Evolutionary conservation across 352 stramenopile species (phyloP).

Genomic region (Phytophthora fragariae): DNA sequence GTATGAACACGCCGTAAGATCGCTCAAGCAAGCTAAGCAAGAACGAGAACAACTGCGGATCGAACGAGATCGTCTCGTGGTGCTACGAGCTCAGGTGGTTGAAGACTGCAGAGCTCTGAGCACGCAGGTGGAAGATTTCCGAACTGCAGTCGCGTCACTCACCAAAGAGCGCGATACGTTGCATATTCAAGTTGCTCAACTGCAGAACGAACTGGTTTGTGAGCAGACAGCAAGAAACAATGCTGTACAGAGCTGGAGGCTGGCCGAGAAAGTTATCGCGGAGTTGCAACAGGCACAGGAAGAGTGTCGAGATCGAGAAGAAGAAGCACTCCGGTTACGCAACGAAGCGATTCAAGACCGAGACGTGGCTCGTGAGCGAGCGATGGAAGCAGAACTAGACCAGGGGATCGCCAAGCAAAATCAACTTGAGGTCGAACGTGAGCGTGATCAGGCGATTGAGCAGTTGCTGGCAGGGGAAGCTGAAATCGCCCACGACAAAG

Average conservation of each 20-base stretch:
- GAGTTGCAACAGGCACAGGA: constrained; percentile 53
- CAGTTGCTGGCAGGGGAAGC: constrained; percentile 43
- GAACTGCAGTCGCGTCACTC: constrained; percentile 10
- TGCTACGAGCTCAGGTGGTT: constrained; percentile 27
- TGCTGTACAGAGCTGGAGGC: constrained; percentile 58
- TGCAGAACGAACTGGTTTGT: constrained; percentile 37
- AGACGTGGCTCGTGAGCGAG: constrained; percentile 48
- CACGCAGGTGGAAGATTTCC: constrained; percentile 29
- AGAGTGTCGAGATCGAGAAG: constrained; percentile 54
- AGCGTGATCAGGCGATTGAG: constrained; percentile 49
- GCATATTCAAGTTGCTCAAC: constrained; percentile 38
- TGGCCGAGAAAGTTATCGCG: constrained; percentile 47
- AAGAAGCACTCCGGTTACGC: constrained; percentile 52
- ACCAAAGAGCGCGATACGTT: constrained; percentile 39
- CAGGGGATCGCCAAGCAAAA: constrained; percentile 57
- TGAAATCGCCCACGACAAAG: constrained; percentile 50
- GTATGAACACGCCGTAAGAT: constrained; percentile 40
- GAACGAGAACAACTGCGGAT: constrained; percentile 62
- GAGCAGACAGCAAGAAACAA: constrained; percentile 52
- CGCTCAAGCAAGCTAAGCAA: constrained; percentile 49
- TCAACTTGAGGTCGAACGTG: constrained; percentile 49
- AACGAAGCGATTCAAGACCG: constrained; percentile 62
- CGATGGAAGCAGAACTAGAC: constrained; percentile 56
- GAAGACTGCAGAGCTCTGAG: constrained; percentile 21
- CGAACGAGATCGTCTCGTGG: constrained; percentile 52